These are phyloP conservation scores for Suhomyces prunicola DNA, from an alignment of 805 yeast genomes.

Conservation along the genomic window DNA sequence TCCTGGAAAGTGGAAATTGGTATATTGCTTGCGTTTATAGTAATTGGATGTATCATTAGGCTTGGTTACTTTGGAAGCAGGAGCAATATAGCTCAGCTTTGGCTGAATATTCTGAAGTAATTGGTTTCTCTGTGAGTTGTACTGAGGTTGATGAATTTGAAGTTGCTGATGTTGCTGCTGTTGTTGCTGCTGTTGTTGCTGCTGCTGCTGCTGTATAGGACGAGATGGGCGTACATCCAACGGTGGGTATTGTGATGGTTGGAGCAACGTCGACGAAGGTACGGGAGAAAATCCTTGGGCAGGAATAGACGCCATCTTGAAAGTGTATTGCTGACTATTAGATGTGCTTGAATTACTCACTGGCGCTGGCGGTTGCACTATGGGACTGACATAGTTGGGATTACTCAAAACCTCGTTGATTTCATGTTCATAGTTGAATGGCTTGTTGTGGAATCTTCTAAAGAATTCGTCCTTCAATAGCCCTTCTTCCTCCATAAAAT, in stretches of 20 bases:
- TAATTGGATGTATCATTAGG: conserved; percentile 1
- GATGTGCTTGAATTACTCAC: conserved; percentile 13
- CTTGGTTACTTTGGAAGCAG: background rate
- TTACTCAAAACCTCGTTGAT: conserved; percentile 9
- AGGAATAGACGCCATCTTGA: conserved; percentile 6
- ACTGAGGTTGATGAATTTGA: conserved; percentile 5
- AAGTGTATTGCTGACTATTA: conserved; percentile 4
- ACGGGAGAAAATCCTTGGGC: conserved; percentile 3
- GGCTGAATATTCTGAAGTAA: background rate
- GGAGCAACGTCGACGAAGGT: background rate
- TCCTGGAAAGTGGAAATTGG: background rate
- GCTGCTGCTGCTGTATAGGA: conserved; percentile 4
- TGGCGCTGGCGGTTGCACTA: conserved; percentile 7
- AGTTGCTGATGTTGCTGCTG: conserved; percentile 5
- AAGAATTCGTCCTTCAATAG: conserved; percentile 21
- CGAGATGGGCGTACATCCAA: background rate
- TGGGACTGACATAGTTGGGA: conserved; percentile 11
- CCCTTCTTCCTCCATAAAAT: conserved; percentile 32
- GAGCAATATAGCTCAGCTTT: conserved; percentile 3
- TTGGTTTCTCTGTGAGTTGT: background rate
- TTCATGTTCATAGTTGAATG: conserved; percentile 13
- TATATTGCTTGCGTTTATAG: background rate
- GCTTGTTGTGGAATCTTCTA: conserved; percentile 13
- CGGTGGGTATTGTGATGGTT: background rate
- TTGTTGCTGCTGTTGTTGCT: background rate